Evolutionary conservation across 1,139 yeast species (phyloP), one percentile per base, ranked within the genome.

Genomic region (Hansenula anomala): DNA sequence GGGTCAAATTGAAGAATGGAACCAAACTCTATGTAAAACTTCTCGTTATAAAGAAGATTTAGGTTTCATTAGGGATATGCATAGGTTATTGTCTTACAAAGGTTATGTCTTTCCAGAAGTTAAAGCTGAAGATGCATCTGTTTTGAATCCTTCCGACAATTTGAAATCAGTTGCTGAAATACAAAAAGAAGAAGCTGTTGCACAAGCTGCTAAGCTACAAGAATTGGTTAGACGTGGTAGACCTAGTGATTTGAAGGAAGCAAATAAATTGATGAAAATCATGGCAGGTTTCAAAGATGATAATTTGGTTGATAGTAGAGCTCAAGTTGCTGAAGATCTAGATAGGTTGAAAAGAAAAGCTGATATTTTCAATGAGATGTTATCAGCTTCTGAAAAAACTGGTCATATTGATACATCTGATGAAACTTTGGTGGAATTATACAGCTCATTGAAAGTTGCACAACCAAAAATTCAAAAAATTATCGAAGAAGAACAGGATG

Each of bases 251-350:
- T 75, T 92, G 57, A 89, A 85, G 55, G 98, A 92, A 61, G 99
- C 99, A 29, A 92, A 92, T 61, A 86, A 85, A 52, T 73, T 92
- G 60, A 94, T 92, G 98, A 89, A 90, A 59, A 80, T 92, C 51
- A 90, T 92, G 97, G 96, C 98, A 10, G 99, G 99, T 4, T 92
- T 87, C 67, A 84, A 84, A 62, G 94, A 87, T 48, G 96, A 94
- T 59, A 64, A 68, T 28, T 65, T 72, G 33, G 66, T 75, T 27
- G 78, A 77, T 46, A 85, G 88, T 50, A 79, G 79, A 54, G 88
- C 87, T 45, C 80, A 84, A 51, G 84, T 90, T 31, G 79, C 81
- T 31, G 89, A 85, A 49, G 98, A 94, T 56, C 71, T 94, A 41
- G 89, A 86, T 40, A 82, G 87, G 59, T 72, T 92, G 55, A 81